A percentile compares a stretch with the other conserved stretches of the same genome.
Evolutionary conservation across 768 basidiomycete genomes (phyloP).

Genomic region (Xanthoconium stramineum): DNA sequence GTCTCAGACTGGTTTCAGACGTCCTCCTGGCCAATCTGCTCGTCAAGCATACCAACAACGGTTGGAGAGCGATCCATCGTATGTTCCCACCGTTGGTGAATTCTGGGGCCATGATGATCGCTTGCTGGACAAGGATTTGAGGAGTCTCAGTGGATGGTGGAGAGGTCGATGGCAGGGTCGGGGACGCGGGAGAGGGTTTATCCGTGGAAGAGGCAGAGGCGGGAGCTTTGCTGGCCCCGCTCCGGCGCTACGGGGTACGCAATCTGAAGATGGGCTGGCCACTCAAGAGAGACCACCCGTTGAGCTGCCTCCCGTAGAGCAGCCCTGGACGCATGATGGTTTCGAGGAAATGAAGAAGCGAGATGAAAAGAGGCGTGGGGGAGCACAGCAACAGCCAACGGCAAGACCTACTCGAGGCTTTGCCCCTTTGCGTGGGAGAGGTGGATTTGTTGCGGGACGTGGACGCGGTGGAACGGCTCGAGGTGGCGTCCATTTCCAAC

Average conservation of each 20-base stretch:
- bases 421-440: constrained; percentile 44
- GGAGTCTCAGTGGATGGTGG: constrained; percentile 88
- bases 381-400: constrained; percentile 32
- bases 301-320: constrained; percentile 59
- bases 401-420: constrained; percentile 33
- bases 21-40: constrained; percentile 54
- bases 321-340: constrained; percentile 80
- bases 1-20: constrained; percentile 27
- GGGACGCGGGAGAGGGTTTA: constrained; percentile 56
- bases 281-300: constrained; percentile 15
- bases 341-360: constrained; percentile 82
- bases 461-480: constrained; percentile 48
- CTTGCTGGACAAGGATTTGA: constrained; percentile 74
- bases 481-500: constrained; percentile 34
- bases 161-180: constrained; percentile 73
- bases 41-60: constrained; percentile 86
- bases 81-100: constrained; percentile 84
- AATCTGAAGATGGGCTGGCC: constrained; percentile 19
- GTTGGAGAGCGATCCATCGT: constrained; percentile 81
- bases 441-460: constrained; percentile 39
- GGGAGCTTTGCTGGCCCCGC: constrained; percentile 32
- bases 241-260: constrained; percentile 9
- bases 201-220: constrained; percentile 60
- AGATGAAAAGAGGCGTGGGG: constrained; percentile 52
- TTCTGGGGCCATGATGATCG: constrained; percentile 97